Base-by-base conservation (phyloP, 2,329 filamentous ascomycete species). In the Colletotrichum liriopes region DNA sequence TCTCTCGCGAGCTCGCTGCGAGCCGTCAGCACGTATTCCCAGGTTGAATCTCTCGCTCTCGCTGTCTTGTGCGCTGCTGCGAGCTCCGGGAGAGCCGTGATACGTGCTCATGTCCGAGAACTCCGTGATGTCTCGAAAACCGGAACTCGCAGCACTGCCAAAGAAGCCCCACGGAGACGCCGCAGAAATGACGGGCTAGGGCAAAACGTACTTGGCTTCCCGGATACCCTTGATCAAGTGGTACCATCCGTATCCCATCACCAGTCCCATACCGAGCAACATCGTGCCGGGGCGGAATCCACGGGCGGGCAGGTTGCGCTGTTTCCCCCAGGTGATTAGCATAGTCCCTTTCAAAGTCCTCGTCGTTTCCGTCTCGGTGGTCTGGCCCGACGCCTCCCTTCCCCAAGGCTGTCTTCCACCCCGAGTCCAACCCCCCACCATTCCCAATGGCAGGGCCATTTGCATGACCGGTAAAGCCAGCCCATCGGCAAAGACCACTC, bases 191-290 rank as follows among this genome's bases (percentile, higher is more conserved):
- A 4, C 39, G 32, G 5, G 14, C 11, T 2, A 18, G 29, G 41
- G 12, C 29, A 64, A 56, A 45, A 85, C 93, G 74, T 90, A 98
- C 96, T 97, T 96, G 82, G 94, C 93, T 85, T 99, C 96, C 78
- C 94, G 90, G 77, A 96, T 93, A 70, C 95, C 96, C 81, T 92
- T 86, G 76, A 94, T 92, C 73, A 94, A 85, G 84, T 93, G 93
- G 85, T 94, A 98, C 89, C 96, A 98, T 74, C 96, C 96, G 83
- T 93, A 98, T 76, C 90, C 89, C 93, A 97, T 95, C 77, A 98
- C 85, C 66, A 88, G 88, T 77, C 91, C 93, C 83, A 94, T 91
- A 75, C 91, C 94, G 77, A 94, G 81, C 76, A 98, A 88, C 81
- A 98, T 91, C 74, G 91, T 90, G 60, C 91, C 88, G 23, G 96